A percentile compares a stretch with the other conserved stretches of the same genome.
Evolutionary conservation across 345 rosid genomes (phyloP).

Genomic region (Erodium maritimum): DNA sequence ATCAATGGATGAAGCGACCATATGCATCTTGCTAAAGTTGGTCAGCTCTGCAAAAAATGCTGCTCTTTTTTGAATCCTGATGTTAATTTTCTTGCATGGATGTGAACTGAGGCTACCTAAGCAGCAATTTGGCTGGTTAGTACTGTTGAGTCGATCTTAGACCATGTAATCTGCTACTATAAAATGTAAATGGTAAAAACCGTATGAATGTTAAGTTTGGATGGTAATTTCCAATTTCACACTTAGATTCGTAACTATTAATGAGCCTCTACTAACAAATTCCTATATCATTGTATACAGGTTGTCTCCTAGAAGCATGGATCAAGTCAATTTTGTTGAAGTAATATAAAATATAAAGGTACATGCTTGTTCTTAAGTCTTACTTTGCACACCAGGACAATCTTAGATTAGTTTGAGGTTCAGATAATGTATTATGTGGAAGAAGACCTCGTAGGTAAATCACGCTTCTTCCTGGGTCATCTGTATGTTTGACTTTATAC

Average conservation of each 20-base stretch:
- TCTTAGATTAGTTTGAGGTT: no score
- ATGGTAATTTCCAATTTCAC: background rate
- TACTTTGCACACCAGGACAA: no score
- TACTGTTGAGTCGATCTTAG: no score
- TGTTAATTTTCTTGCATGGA: background rate
- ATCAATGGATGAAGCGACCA: no score
- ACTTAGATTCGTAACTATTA: no score
- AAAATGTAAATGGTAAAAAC: no score
- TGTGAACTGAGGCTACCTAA: background rate
- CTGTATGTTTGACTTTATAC: no score
- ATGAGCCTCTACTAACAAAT: background rate
- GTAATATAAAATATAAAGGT: background rate
- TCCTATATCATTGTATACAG: background rate
- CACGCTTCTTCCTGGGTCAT: no score
- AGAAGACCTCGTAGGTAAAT: no score
- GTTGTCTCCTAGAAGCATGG: background rate
- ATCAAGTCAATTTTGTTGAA: background rate
- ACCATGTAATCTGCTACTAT: no score
- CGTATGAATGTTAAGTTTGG: background rate
- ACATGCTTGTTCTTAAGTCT: background rate
- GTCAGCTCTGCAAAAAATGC: background rate
- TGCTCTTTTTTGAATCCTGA: no score
- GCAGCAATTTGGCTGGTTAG: background rate
- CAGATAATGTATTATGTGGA: no score
- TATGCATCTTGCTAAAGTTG: background rate